phyloP scores from a whole-genome alignment of 352 stramenopile species.

The Nothophytophthora sp. region DNA sequence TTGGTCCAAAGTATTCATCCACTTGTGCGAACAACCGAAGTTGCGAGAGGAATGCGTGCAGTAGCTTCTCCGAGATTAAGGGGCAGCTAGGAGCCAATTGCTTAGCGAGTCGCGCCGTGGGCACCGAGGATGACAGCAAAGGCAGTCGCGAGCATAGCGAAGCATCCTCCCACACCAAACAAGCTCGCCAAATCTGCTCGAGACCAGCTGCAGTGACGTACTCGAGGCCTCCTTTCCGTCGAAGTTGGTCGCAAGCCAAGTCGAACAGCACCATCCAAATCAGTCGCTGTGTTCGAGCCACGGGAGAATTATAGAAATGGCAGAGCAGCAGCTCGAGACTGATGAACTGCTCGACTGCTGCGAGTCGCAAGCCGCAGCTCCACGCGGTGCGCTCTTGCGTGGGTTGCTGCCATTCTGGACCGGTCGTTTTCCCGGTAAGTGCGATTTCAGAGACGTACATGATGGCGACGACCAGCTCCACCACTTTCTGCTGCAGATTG shows the following conservation, averaged over 20 bases:
- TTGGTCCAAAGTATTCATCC: conserved; percentile 49
- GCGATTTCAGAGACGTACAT: conserved; percentile 28
- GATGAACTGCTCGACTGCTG: conserved; percentile 31
- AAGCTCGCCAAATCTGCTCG: conserved; percentile 25
- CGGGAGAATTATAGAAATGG: conserved; percentile 32
- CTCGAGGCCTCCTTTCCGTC: conserved; percentile 17
- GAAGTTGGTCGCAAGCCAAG: conserved; percentile 32
- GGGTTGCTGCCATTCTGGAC: conserved; percentile 11
- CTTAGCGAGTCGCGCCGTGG: conserved; percentile 18
- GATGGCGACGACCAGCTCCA: conserved; percentile 25
- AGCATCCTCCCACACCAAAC: conserved; percentile 26
- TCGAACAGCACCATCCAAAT: conserved; percentile 32
- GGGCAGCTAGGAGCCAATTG: conserved; percentile 22
- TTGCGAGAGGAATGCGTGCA: conserved; percentile 38
- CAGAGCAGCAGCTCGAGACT: conserved; percentile 34
- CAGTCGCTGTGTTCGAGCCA: conserved; percentile 20
- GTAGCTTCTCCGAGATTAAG: conserved; percentile 35
- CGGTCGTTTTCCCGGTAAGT: conserved; percentile 3
- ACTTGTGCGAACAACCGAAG: conserved; percentile 39
- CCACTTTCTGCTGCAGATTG: conserved; percentile 16
- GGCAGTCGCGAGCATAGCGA: conserved; percentile 11
- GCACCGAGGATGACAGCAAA: conserved; percentile 25
- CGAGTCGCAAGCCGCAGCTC: conserved; percentile 23
- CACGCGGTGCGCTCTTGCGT: conserved; percentile 20
- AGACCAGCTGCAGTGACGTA: conserved; percentile 17